phyloP scores from a whole-genome alignment of 148 eudicot species.

The Rhododendron griersonianum region DNA sequence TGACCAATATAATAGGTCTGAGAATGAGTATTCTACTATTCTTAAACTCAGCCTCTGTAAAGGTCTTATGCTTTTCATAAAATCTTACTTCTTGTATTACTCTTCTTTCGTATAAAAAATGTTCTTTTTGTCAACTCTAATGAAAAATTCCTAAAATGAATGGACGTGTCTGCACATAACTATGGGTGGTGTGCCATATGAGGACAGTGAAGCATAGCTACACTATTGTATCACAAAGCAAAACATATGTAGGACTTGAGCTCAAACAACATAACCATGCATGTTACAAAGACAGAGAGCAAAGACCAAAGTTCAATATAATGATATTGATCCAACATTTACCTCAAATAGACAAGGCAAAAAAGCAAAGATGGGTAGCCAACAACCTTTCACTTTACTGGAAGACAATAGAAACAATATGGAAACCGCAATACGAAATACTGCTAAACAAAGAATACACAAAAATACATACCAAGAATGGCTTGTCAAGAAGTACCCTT shows the following conservation, averaged over 20 bases:
- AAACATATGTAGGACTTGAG: background rate
- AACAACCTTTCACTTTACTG: background rate
- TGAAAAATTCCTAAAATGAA: background rate
- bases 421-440: background rate
- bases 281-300: background rate
- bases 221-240: background rate
- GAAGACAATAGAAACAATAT: background rate
- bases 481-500: slow-evolving; percentile 33
- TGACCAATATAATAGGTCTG: background rate
- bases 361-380: background rate
- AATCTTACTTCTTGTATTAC: background rate
- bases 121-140: background rate
- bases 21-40: background rate
- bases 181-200: background rate
- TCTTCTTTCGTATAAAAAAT: background rate
- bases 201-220: background rate
- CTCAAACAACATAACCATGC: background rate
- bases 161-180: background rate
- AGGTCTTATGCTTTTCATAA: background rate
- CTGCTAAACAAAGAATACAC: background rate
- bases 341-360: background rate
- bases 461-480: slow-evolving; percentile 30
- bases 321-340: background rate
- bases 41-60: background rate
- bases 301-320: background rate